Percentiles rank a stretch among this genome's conserved stretches.
These are phyloP conservation scores for Starmera dryadoides DNA, from an alignment of 805 yeast species.

Conservation along the genomic window DNA sequence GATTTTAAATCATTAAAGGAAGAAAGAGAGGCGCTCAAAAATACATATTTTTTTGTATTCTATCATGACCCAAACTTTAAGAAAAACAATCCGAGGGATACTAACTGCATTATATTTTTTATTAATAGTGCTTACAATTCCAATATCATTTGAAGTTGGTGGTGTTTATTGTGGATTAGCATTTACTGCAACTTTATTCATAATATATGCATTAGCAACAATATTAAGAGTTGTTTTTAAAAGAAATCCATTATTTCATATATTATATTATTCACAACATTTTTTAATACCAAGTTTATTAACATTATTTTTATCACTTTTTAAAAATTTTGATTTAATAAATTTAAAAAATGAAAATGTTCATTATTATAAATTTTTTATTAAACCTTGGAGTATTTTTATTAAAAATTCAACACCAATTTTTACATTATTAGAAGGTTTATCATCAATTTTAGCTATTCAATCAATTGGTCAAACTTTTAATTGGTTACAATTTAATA, in stretches of 20 bases:
- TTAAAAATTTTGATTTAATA: conserved; percentile 26
- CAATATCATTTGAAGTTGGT: conserved; percentile 90
- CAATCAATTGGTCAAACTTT: conserved; percentile 87
- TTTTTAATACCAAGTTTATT: conserved; percentile 74
- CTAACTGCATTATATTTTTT: conserved; percentile 56
- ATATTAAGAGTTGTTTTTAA: conserved; percentile 52
- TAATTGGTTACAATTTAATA: conserved; percentile 53
- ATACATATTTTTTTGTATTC: too few species aligned
- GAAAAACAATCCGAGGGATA: conserved; percentile 17
- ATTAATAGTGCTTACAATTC: conserved; percentile 74
- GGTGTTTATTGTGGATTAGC: conserved; percentile 87
- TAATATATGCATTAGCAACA: conserved; percentile 65
- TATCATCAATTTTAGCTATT: conserved; percentile 84
- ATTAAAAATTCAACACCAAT: conserved; percentile 80
- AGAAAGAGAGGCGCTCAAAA: too few species aligned
- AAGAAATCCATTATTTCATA: conserved; percentile 23
- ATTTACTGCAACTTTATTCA: conserved; percentile 66
- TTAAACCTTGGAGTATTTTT: conserved; percentile 64
- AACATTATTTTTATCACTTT: conserved; percentile 57
- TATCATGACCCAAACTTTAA: background rate
- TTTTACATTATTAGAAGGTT: conserved; percentile 86
- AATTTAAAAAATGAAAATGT: conserved; percentile 14
- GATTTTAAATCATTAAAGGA: too few species aligned
- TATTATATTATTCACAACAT: conserved; percentile 74
- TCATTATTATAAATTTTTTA: conserved; percentile 27